phyloP scores from a whole-genome alignment of 306 rosid genomes.

The Trifolium repens region DNA sequence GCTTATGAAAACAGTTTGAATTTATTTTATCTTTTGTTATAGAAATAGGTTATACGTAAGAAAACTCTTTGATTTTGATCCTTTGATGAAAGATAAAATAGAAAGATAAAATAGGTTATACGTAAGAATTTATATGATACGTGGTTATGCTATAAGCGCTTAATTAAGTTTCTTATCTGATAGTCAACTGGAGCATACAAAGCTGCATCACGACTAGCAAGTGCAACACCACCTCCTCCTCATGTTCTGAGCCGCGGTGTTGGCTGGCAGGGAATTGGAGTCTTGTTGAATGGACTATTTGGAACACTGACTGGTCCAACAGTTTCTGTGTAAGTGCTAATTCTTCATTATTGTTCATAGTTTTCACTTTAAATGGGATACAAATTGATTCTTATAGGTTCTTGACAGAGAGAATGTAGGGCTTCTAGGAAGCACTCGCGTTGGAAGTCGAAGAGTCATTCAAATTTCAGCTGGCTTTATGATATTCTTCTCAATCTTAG shows the following conservation, averaged over 20 bases:
- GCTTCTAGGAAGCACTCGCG: slow-evolving; percentile 97
- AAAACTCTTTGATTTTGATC: too few relatives aligned
- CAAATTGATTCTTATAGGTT: slow-evolving; percentile 23
- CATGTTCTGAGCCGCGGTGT: slow-evolving; percentile 99
- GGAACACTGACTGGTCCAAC: slow-evolving; percentile 89
- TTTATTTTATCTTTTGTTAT: not conserved
- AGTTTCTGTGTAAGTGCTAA: slow-evolving; percentile 77
- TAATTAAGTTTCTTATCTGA: slow-evolving; percentile 1
- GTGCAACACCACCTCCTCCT: slow-evolving; percentile 98
- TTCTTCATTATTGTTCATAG: not conserved
- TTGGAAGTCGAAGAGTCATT: slow-evolving; percentile 96
- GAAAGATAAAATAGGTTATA: too few relatives aligned
- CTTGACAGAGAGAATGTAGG: slow-evolving; percentile 90
- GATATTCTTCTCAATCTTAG: slow-evolving; percentile 96
- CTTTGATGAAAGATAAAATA: too few relatives aligned
- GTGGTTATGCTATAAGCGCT: not conserved
- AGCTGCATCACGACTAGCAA: slow-evolving; percentile 95
- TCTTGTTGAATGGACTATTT: slow-evolving; percentile 87
- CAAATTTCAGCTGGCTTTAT: slow-evolving; percentile 98
- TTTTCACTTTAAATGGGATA: slow-evolving; percentile 15
- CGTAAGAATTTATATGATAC: not conserved
- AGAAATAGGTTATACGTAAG: too few relatives aligned
- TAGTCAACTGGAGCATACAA: slow-evolving; percentile 99
- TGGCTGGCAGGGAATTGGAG: slow-evolving; percentile 99
- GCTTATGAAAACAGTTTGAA: not conserved